Evolutionary conservation across 257 asterid genomes (phyloP), one percentile per base, ranked within the genome.

Genomic region (Euphrasia confusa): DNA sequence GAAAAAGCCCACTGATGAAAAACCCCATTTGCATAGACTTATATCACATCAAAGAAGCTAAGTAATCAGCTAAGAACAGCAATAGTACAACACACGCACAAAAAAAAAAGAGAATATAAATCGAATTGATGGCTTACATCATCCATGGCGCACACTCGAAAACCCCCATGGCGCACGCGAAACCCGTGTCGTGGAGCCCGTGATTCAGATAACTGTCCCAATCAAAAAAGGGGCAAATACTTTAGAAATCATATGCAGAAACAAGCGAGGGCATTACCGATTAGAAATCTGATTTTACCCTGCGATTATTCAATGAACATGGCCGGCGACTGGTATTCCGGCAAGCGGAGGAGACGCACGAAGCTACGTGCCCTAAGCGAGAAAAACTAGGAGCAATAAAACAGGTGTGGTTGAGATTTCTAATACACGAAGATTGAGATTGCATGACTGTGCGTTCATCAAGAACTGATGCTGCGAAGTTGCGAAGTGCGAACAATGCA

Each of bases 131-230:
- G 28, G 71, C 35, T 59, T 77, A 83, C 96, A 74, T 79, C 95
- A 73, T 76, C 95, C 90, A 78, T 71, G 15, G 84, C 83, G 58
- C 70, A 61, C 70, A 80, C 70, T 44, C 72, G 81, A 67, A 75
- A 64, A 58, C 30, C 67, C 68, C 70, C 56, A 44, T 61, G 77
- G 70, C 74, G 71, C 69, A 58, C 69, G 66, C 74, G 73, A 67
- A 59, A 58, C 27, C 79, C 86, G 75, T 66, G 63, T 9, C 67
- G 67, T 63, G 72, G 67, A 52, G 56, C 65, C 71, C 76, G 75
- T 72, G 74, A 75, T 60, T 66, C 73, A 65, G 70, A 60, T 44
- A 83, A 72, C 89, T 81, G 60, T 32, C 45, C 44, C 72, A 12
- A 60, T 61, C 73, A 17, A 67, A 57, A 53, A 71, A 57, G 49